Base-by-base conservation (phyloP, 176 grass and related monocot genomes). In the Typha latifolia region DNA sequence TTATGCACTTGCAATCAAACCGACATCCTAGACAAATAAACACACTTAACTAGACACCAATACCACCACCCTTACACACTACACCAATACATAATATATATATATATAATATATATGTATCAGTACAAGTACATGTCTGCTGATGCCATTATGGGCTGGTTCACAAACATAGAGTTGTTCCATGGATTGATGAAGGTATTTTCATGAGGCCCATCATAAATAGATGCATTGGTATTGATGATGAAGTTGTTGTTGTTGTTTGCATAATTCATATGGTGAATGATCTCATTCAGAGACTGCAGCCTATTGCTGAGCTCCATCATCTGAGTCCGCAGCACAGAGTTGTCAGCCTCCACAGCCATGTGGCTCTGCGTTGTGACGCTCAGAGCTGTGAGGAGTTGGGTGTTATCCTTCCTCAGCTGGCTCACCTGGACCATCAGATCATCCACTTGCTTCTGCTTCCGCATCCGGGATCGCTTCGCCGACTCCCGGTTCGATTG, bases 401-500 rank as follows among this genome's bases (percentile, higher is more conserved):
- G 83, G 48, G 78, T 52, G 10, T 74, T 74, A 20, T 86, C 16
- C 51, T 71, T 66, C 81, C 76, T 87, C 12, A 97, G 78, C 29
- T 76, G 78, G n/a, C 73, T 72, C 56, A 75, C 83, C 75, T 89
- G 85, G 0, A 76, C 49, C 31, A 56, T 82, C 57, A 97, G 88
- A 23, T 90, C 85, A 21, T 89, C 89, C 34, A 92, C 63, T 49
- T 84, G 85, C 31, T 87, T 69, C 14, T 91, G 85, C 73, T 97
- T 97, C 29, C 85, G 70, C 81, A 84, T 48, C 69, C 93, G 74
- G 3, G 88, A 89, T 49, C 93, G 75, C 18, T 80, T 66, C 7
- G 93, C 93, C 0, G 93, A 97, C 57, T 92, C 93, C n/a, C 93
- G 72, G 78, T 97, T 97, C 1, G 93, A 97, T 29, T 86, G 78